phyloP scores from a whole-genome alignment of 2,329 filamentous ascomycete genomes.

The Ascosphaera aggregata region DNA sequence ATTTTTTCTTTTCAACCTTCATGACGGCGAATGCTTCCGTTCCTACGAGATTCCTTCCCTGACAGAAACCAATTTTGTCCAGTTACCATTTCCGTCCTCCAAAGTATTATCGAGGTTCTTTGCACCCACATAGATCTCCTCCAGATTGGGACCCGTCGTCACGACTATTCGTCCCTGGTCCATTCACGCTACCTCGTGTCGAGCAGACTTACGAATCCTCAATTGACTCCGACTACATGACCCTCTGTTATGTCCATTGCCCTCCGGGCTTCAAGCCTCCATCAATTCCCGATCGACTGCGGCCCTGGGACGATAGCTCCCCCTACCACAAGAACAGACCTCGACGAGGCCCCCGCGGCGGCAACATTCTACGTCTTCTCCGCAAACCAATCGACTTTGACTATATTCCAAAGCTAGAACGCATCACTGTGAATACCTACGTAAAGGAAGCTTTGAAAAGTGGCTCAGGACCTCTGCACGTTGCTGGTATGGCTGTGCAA shows the following conservation, averaged over 20 bases:
- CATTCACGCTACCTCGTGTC: conserved; percentile 69
- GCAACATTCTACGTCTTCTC: conserved; percentile 29
- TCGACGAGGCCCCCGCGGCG: conserved; percentile 61
- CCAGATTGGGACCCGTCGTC: conserved; percentile 66
- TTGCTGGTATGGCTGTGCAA: conserved; percentile 65
- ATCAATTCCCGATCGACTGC: conserved; percentile 40
- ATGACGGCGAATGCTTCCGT: too few species aligned
- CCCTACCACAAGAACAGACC: conserved; percentile 89
- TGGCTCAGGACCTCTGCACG: conserved; percentile 53
- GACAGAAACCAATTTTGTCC: conserved; percentile 1
- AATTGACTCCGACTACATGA: conserved; percentile 67
- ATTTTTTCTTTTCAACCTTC: neutral
- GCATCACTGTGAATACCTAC: conserved; percentile 57
- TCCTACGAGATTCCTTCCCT: too few species aligned
- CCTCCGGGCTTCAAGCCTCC: conserved; percentile 49
- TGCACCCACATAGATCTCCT: conserved; percentile 86
- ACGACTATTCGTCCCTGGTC: conserved; percentile 70
- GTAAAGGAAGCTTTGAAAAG: conserved; percentile 43
- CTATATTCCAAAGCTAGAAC: conserved; percentile 63
- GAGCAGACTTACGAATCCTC: conserved; percentile 79
- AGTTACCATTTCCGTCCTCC: conserved; percentile 93
- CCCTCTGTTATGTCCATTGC: conserved; percentile 65
- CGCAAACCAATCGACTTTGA: conserved; percentile 44
- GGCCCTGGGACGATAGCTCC: conserved; percentile 71
- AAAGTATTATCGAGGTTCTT: conserved; percentile 79